Evolutionary conservation across 768 basidiomycete species (phyloP).

Genomic region (Mycena filopes): DNA sequence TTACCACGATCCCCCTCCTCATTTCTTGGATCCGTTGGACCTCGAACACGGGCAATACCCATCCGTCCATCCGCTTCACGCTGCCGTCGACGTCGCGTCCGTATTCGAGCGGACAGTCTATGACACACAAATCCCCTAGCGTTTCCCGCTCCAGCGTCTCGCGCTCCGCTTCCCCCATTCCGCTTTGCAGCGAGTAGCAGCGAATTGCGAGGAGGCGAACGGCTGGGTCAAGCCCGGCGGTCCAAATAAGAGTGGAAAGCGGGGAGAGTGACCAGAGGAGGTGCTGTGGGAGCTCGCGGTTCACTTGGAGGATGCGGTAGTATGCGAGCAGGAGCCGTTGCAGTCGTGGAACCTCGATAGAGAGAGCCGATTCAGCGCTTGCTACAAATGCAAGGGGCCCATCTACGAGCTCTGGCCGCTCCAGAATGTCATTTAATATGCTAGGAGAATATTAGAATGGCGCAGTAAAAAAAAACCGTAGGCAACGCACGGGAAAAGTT

Average conservation of each 20-base stretch:
- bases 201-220: slow-evolving; percentile 78
- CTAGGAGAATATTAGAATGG: slow-evolving; percentile 48
- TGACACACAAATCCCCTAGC: slow-evolving; percentile 67
- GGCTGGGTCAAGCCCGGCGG: slow-evolving; percentile 61
- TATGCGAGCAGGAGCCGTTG: slow-evolving; percentile 82
- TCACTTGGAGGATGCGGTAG: slow-evolving; percentile 81
- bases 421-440: slow-evolving; percentile 64
- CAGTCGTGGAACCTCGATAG: slow-evolving; percentile 57
- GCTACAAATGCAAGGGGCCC: slow-evolving; percentile 67
- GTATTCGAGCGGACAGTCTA: slow-evolving; percentile 73
- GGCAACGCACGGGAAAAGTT: slow-evolving; percentile 73
- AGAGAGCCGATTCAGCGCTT: slow-evolving; percentile 41
- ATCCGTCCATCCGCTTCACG: slow-evolving; percentile 70
- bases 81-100: slow-evolving; percentile 61
- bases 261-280: slow-evolving; percentile 76
- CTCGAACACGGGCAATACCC: slow-evolving; percentile 84
- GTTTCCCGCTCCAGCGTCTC: slow-evolving; percentile 69
- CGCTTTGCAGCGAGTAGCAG: slow-evolving; percentile 80
- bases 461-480: slow-evolving; percentile 2
- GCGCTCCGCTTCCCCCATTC: slow-evolving; percentile 83
- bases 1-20: slow-evolving; percentile 56
- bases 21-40: slow-evolving; percentile 63
- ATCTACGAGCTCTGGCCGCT: slow-evolving; percentile 50
- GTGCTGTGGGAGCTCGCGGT: slow-evolving; percentile 70
- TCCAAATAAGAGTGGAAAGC: slow-evolving; percentile 56